A percentile compares a stretch with the other conserved stretches of the same genome.
phyloP scores from a whole-genome alignment of 192 early-diverging fungal species.

The Gonapodya prolifera region DNA sequence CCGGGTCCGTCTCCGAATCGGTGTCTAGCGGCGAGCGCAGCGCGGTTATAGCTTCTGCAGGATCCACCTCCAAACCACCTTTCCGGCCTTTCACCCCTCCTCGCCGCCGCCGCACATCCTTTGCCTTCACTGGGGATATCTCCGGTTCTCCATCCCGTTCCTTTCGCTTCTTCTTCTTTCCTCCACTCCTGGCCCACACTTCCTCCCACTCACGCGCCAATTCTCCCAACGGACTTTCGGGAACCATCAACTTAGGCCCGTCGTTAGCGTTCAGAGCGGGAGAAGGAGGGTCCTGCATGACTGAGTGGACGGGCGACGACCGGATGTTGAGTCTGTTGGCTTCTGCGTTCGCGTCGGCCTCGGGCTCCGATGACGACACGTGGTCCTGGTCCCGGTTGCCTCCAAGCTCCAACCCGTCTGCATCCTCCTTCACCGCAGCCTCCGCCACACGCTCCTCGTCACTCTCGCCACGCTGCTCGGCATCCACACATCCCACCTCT shows the following conservation, averaged over 20 bases:
- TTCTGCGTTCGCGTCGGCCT: not conserved
- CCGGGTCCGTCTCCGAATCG: not conserved
- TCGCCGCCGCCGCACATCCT: not conserved
- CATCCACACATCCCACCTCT: not conserved
- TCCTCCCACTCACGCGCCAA: too few species aligned
- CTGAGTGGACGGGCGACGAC: not conserved
- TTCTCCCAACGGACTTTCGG: too few species aligned
- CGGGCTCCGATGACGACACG: not conserved
- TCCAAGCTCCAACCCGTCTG: not conserved
- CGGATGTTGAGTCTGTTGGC: not conserved
- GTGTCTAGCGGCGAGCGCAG: not conserved
- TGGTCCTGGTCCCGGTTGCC: too few species aligned
- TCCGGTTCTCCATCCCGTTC: too few species aligned
- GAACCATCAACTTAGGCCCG: too few species aligned
- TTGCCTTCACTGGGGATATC: too few species aligned
- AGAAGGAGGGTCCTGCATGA: too few species aligned
- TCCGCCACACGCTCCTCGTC: not conserved
- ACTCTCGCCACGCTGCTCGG: not conserved
- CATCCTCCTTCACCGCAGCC: not conserved
- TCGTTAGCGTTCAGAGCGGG: too few species aligned
- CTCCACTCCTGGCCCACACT: too few species aligned
- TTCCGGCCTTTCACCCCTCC: not conserved
- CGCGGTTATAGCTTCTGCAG: not conserved
- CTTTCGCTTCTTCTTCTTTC: too few species aligned
- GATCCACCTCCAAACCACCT: not conserved